phyloP scores from a whole-genome alignment of 305 asterid species.

The Nicotiana rustica region DNA sequence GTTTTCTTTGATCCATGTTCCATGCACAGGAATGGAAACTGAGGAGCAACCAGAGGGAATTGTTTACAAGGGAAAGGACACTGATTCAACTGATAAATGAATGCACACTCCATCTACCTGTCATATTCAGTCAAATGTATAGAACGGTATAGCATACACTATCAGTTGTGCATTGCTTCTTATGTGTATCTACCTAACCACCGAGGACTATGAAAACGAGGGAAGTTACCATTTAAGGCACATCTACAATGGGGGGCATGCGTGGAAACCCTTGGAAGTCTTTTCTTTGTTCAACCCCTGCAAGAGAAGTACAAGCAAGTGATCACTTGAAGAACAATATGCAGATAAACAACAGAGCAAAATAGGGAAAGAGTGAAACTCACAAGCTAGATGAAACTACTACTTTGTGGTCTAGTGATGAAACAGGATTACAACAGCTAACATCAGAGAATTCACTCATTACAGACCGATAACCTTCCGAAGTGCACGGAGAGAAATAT shows the following conservation, averaged over 20 bases:
- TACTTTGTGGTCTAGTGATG: slow-evolving; percentile 27
- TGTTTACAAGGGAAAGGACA: slow-evolving; percentile 28
- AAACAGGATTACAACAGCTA: slow-evolving; percentile 21
- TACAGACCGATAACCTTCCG: slow-evolving; percentile 34
- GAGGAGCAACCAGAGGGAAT: slow-evolving; percentile 3
- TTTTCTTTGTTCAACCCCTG: slow-evolving; percentile 29
- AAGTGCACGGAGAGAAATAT: slow-evolving; percentile 28
- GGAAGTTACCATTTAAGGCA: slow-evolving; percentile 31
- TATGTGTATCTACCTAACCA: not conserved
- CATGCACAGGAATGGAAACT: slow-evolving; percentile 4
- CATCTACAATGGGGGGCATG: slow-evolving; percentile 29
- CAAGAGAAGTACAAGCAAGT: not conserved
- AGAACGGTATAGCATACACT: not conserved
- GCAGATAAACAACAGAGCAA: not conserved
- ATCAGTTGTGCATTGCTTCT: slow-evolving; percentile 7
- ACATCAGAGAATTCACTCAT: slow-evolving; percentile 35
- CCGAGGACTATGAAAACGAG: not conserved
- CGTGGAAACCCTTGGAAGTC: slow-evolving; percentile 28
- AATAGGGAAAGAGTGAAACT: slow-evolving; percentile 27
- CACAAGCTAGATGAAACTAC: slow-evolving; percentile 32
- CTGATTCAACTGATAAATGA: not conserved
- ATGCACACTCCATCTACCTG: not conserved
- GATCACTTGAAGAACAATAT: slow-evolving; percentile 14
- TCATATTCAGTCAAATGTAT: slow-evolving; percentile 1
- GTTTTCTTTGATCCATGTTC: not conserved